Evolutionary conservation across 1,284 basidiomycete genomes (phyloP).

Genomic region (Lentinula novae-zelandiae): DNA sequence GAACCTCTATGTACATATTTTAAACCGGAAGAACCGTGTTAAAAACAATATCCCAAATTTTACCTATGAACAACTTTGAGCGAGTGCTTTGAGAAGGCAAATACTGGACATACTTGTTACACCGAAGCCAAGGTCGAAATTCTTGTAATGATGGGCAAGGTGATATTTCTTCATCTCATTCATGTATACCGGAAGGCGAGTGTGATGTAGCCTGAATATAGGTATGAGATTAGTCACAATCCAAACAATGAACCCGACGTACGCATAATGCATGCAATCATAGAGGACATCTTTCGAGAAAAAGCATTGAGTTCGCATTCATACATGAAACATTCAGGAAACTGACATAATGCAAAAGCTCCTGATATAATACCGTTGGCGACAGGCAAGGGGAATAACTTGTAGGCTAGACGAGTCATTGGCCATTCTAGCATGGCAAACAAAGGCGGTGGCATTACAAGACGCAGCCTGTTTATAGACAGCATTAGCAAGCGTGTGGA

Average conservation of each 20-base stretch:
- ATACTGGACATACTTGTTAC: slow-evolving; percentile 69
- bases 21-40: slow-evolving; percentile 74
- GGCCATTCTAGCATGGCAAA: slow-evolving; percentile 82
- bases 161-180: slow-evolving; percentile 96
- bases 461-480: slow-evolving; percentile 57
- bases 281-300: slow-evolving; percentile 69
- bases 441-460: slow-evolving; percentile 95
- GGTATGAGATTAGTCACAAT: slow-evolving; percentile 5
- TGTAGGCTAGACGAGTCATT: slow-evolving; percentile 86
- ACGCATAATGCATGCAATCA: slow-evolving; percentile 92
- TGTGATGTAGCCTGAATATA: slow-evolving; percentile 72
- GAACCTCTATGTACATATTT: neutral
- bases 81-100: neutral
- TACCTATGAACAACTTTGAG: slow-evolving; percentile 44
- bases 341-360: slow-evolving; percentile 85
- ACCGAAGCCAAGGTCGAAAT: slow-evolving; percentile 98
- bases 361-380: slow-evolving; percentile 96
- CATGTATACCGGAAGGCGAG: slow-evolving; percentile 85
- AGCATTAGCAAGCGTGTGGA: slow-evolving; percentile 10
- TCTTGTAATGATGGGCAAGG: slow-evolving; percentile 98
- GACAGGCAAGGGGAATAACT: slow-evolving; percentile 78
- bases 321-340: neutral
- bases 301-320: slow-evolving; percentile 7
- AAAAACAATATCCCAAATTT: slow-evolving; percentile 95
- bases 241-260: slow-evolving; percentile 27